These are phyloP conservation scores for Cladophialophora exuberans DNA, from an alignment of 2,329 filamentous ascomycete genomes.

Conservation along the genomic window DNA sequence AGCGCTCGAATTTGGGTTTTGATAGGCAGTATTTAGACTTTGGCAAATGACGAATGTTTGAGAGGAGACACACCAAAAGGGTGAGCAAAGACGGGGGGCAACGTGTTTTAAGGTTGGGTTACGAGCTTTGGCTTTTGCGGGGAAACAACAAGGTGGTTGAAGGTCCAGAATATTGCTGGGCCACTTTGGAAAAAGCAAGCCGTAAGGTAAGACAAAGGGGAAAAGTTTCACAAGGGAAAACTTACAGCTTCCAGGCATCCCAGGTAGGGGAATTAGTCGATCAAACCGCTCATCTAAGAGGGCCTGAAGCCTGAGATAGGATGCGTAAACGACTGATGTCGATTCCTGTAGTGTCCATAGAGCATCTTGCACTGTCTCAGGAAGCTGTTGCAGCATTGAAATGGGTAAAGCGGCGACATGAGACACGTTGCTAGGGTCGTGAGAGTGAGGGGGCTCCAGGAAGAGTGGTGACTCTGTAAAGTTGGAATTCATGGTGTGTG, in stretches of 20 bases:
- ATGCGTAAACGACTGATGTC: slow-evolving; percentile 31
- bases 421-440: slow-evolving; percentile 27
- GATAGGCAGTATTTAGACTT: too few relatives aligned
- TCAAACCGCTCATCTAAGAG: slow-evolving; percentile 30
- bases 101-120: background rate
- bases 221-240: background rate
- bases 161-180: too few relatives aligned
- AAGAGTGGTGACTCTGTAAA: slow-evolving; percentile 22
- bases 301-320: slow-evolving; percentile 26
- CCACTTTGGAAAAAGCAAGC: background rate
- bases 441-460: slow-evolving; percentile 28
- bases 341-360: slow-evolving; percentile 30
- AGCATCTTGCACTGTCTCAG: slow-evolving; percentile 24
- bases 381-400: slow-evolving; percentile 28
- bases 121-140: background rate
- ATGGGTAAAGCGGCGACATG: slow-evolving; percentile 26
- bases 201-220: background rate
- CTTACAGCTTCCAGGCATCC: slow-evolving; percentile 21
- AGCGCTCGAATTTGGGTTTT: background rate
- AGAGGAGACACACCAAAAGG: background rate
- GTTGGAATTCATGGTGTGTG: slow-evolving; percentile 15
- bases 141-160: background rate
- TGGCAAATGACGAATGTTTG: background rate
- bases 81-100: background rate
- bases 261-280: slow-evolving; percentile 22